A percentile compares a stretch with the other conserved stretches of the same genome.
These are phyloP conservation scores for Tilletiopsis washingtonensis DNA, from an alignment of 1,284 basidiomycete species.

Conservation along the genomic window DNA sequence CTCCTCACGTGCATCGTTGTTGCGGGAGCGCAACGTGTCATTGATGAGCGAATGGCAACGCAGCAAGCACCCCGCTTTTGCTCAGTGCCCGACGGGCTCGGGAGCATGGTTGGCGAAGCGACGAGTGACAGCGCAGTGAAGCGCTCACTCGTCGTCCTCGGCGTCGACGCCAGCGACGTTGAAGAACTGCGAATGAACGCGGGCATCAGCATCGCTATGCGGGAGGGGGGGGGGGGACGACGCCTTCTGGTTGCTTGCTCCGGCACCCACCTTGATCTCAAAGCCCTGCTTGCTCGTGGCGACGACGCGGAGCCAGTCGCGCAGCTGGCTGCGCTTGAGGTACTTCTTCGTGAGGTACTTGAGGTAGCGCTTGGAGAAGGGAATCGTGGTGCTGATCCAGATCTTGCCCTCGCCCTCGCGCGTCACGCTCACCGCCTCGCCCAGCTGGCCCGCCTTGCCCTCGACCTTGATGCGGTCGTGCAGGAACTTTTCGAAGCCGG, in stretches of 20 bases:
- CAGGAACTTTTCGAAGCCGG: constrained; percentile 84
- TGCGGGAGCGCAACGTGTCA: too few relatives aligned
- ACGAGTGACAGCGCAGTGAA: not conserved
- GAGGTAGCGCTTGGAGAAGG: constrained; percentile 51
- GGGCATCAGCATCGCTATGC: not conserved
- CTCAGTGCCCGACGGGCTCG: too few relatives aligned
- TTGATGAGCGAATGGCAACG: too few relatives aligned
- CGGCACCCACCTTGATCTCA: constrained; percentile 36
- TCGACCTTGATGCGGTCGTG: constrained; percentile 88
- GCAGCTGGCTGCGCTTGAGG: constrained; percentile 46
- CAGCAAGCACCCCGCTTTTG: too few relatives aligned
- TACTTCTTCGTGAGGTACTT: constrained; percentile 51
- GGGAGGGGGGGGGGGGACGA: not conserved
- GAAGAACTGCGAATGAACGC: constrained; percentile 34
- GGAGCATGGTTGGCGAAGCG: not conserved
- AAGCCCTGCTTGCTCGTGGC: constrained; percentile 49
- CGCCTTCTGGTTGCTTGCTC: not conserved
- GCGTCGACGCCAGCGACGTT: constrained; percentile 47
- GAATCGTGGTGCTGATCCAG: constrained; percentile 48
- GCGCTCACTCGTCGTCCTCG: constrained; percentile 14
- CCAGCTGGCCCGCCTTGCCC: constrained; percentile 56
- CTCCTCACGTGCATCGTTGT: too few relatives aligned
- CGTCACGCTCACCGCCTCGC: constrained; percentile 48
- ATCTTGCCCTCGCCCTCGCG: constrained; percentile 50
- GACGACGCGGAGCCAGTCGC: constrained; percentile 49